Evolutionary conservation across 2,329 filamentous ascomycete genomes (phyloP), one percentile per base, ranked within the genome.

Genomic region (Ascochyta lentis): DNA sequence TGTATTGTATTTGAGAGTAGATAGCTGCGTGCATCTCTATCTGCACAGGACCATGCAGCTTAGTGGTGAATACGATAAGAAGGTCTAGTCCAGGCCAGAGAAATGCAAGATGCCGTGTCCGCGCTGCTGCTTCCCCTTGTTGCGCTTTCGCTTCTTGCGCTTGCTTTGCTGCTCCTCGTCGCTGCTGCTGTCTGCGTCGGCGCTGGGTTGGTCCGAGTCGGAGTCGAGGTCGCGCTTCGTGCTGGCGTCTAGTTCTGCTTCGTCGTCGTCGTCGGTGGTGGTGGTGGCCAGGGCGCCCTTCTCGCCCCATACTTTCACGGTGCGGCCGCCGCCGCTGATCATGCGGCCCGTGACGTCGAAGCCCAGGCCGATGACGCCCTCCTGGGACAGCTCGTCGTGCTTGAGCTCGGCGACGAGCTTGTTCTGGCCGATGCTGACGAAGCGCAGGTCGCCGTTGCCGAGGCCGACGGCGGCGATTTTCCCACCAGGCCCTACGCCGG

Each of bases 221-320:
- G 72, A 76, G 29, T 69, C 66, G 27, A 60, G 58, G 2, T 37
- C 40, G 7, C 69, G 64, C 57, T 73, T 74, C 5, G 70, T 67
- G 6, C 65, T 70, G 29, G 73, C 3, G 19, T 19, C 19, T 19
- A 19, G 16, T 16, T 16, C 16, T 16, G 16, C 83, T 0, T 81
- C 81, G 1, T 80, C 80, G 6, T 80, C 80, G 6, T 68, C 66
- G 65, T 27, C 72, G 67, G 83, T 81, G 3, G 81, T 73, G 54
- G 80, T 80, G n/a, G 84, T 80, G 68, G 83, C 81, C 4, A 81
- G 71, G 54, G 80, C 81, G 16, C 84, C 80, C 57, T 88, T 84
- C 71, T 95, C 86, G 58, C 87, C 86, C 95, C 95, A 99, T 2
- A 98, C 88, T 76, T 97, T 97, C 60, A 99, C 85, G 0, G 87